Evolutionary conservation across 2,329 filamentous ascomycete genomes (phyloP).

Genomic region (Neopestalotiopsis sp.): DNA sequence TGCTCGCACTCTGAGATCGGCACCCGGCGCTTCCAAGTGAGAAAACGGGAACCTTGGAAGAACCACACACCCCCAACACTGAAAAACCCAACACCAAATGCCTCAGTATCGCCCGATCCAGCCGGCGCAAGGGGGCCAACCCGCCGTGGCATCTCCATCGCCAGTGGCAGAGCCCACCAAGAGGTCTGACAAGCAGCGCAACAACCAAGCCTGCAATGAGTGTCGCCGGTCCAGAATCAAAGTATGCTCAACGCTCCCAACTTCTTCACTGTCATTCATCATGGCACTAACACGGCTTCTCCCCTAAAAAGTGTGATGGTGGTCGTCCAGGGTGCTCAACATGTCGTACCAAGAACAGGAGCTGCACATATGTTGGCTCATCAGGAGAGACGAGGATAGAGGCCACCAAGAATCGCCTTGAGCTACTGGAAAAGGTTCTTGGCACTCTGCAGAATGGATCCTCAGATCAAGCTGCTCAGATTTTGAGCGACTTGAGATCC

Average conservation of each 20-base stretch:
- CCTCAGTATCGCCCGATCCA: neutral
- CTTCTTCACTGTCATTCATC: neutral
- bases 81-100: neutral
- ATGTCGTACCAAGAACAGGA: conserved; percentile 32
- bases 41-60: too few relatives aligned
- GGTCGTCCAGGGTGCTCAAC: conserved; percentile 35
- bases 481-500: conserved; percentile 33
- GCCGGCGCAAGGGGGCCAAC: neutral
- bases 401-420: conserved; percentile 35
- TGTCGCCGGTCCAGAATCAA: conserved; percentile 19
- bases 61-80: too few relatives aligned
- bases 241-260: neutral
- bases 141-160: neutral
- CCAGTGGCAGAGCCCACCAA: neutral
- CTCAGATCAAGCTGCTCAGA: conserved; percentile 29
- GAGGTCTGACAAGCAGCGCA: conserved; percentile 7
- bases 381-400: conserved; percentile 37
- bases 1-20: too few relatives aligned
- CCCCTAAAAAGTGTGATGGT: conserved; percentile 36
- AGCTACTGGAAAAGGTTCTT: conserved; percentile 35
- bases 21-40: too few relatives aligned
- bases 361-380: conserved; percentile 39
- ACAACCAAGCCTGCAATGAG: conserved; percentile 20
- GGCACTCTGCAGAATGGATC: conserved; percentile 28
- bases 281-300: neutral